Evolutionary conservation across 2,329 filamentous ascomycete species (phyloP), one percentile per base, ranked within the genome.

Genomic region (Aspergillus fumigatiaffinis): DNA sequence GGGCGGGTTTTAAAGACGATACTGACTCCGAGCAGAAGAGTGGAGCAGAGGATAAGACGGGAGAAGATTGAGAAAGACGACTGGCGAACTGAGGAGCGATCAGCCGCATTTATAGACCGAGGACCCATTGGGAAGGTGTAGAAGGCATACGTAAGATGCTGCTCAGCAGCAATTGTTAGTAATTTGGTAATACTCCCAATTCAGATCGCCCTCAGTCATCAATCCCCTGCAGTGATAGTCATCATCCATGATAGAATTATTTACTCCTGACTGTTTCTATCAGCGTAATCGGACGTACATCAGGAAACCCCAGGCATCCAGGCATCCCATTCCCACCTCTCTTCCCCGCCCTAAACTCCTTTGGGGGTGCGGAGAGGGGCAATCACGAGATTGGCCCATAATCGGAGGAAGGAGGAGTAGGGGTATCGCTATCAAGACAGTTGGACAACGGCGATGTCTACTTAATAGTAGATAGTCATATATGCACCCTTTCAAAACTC

Each of bases 1-100:
- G 71, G 69, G 58, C 66, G 67, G 63, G 67, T 66, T 65, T 71
- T 71, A 47, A 77, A 63, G 58, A 79, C 61, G 56, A 75, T 66
- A 63, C 68, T 71, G 62, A 75, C 62, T 52, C 76, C 77, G 73
- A 81, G 75, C 62, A 77, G 74, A 63, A 75, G 62, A 64, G 71
- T 72, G 68, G 71, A 73, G 68, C 62, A 68, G 62, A 73, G 47
- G 20, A 73, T 50, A 50, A 73, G 58, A 61, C 61, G 65, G 65
- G 70, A 71, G 64, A 72, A 55, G 29, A 59, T 54, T 54, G 62
- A 64, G 57, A 55, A 63, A 62, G 57, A 59, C 54, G 57, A 52
- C 57, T 57, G 58, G 56, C 54, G 53, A 59, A 60, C 63, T 53
- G 62, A 62, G 58, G 57, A 60, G 58, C 48, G 62, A 59, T 64